These are phyloP conservation scores for Saccharomycopsis malanga DNA, from an alignment of 805 yeast genomes.

Conservation along the genomic window DNA sequence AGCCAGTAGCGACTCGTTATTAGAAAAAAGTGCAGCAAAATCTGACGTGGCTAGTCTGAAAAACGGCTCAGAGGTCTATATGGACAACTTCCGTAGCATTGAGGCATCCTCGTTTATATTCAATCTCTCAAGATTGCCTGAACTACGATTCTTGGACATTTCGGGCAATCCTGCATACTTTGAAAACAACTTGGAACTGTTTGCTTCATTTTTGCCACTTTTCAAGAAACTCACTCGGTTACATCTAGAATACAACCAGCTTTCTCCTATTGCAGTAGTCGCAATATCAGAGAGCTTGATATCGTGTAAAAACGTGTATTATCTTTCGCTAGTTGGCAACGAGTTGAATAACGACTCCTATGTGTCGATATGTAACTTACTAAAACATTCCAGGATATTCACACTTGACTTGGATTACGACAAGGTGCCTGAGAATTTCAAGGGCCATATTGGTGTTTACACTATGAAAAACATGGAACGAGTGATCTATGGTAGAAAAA, in stretches of 20 bases:
- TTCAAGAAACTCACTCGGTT: slow-evolving; percentile 57
- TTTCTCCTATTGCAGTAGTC: slow-evolving; percentile 48
- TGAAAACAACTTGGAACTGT: slow-evolving; percentile 17
- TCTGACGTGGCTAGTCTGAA: not conserved
- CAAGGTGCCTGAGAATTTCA: slow-evolving; percentile 48
- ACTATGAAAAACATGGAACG: slow-evolving; percentile 77
- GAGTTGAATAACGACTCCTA: slow-evolving; percentile 57
- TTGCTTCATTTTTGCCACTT: slow-evolving; percentile 43
- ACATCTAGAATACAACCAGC: slow-evolving; percentile 62
- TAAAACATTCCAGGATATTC: slow-evolving; percentile 54
- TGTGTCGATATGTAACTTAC: slow-evolving; percentile 33
- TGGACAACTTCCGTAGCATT: not conserved
- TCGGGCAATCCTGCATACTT: slow-evolving; percentile 70
- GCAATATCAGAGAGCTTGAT: slow-evolving; percentile 69
- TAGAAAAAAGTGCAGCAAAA: not conserved
- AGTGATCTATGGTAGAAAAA: slow-evolving; percentile 30
- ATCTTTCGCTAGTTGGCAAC: slow-evolving; percentile 67
- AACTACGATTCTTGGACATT: slow-evolving; percentile 65
- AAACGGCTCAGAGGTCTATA: not conserved
- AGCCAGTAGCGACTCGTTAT: slow-evolving; percentile 1
- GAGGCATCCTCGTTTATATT: slow-evolving; percentile 33
- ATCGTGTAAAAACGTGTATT: slow-evolving; percentile 54
- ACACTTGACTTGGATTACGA: slow-evolving; percentile 61
- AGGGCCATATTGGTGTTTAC: slow-evolving; percentile 63
- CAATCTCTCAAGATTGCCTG: slow-evolving; percentile 44